Evolutionary conservation across 768 basidiomycete species (phyloP).

Genomic region (Trametes maxima): DNA sequence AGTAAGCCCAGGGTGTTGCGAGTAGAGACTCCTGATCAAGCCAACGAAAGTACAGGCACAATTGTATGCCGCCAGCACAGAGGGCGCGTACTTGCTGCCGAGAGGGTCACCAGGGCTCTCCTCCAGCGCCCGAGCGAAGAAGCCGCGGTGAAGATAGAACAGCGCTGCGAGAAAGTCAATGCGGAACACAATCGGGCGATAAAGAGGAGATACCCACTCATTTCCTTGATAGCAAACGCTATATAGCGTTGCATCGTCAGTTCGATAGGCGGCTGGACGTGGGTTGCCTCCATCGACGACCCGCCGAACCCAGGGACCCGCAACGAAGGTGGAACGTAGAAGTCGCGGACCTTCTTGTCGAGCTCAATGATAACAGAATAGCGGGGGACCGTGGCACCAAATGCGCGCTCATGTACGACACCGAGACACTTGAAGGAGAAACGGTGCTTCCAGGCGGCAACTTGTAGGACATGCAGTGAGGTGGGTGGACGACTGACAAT

Average conservation of each 20-base stretch:
- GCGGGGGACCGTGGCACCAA: constrained; percentile 60
- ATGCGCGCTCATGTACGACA: constrained; percentile 67
- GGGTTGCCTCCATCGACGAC: constrained; percentile 24
- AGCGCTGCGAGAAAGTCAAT: constrained; percentile 44
- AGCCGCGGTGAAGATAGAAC: constrained; percentile 76
- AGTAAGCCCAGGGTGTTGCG: constrained; percentile 65
- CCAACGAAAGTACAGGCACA: constrained; percentile 72
- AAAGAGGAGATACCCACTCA: constrained; percentile 46
- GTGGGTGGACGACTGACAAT: not conserved
- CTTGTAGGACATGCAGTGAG: constrained; percentile 36
- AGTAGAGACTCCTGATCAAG: constrained; percentile 62
- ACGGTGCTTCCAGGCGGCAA: constrained; percentile 69
- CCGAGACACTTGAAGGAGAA: constrained; percentile 64
- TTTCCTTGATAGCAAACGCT: constrained; percentile 68
- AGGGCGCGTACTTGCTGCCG: constrained; percentile 68
- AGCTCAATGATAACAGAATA: constrained; percentile 66
- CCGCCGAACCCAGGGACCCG: constrained; percentile 65
- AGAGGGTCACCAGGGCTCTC: constrained; percentile 65
- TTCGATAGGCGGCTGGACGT: constrained; percentile 39
- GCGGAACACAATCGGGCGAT: not conserved
- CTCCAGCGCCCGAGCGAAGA: constrained; percentile 70
- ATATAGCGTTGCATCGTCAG: constrained; percentile 70
- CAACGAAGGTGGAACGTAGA: constrained; percentile 65
- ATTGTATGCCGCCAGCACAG: constrained; percentile 69
- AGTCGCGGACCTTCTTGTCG: constrained; percentile 64